Conservation (phyloP, 306 rosid species). For the Dryas drummondii region DNA sequence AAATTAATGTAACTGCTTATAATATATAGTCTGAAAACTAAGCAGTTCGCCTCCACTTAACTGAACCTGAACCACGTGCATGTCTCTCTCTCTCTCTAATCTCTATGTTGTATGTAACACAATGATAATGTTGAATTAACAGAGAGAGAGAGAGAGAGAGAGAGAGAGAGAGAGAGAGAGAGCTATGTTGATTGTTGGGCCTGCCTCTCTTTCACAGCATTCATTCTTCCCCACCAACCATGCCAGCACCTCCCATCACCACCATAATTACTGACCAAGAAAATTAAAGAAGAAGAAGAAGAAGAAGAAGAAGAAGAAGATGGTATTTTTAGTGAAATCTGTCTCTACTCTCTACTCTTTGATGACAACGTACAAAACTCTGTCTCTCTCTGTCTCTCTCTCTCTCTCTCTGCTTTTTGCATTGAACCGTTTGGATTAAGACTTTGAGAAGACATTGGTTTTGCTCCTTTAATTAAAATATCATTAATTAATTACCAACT, state of each 20-base stretch:
- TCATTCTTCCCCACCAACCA: slow-evolving; percentile 77
- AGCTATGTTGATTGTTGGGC: slow-evolving; percentile 35
- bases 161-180: neutral
- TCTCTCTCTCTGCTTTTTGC: slow-evolving; percentile 13
- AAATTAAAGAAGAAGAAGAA: slow-evolving; percentile 13
- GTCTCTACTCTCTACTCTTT: slow-evolving; percentile 17
- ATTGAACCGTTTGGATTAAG: slow-evolving; percentile 42
- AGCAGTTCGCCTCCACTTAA: slow-evolving; percentile 59
- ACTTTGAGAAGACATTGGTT: slow-evolving; percentile 31
- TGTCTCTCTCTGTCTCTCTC: neutral
- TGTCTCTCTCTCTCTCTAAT: neutral
- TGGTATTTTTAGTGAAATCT: slow-evolving; percentile 18
- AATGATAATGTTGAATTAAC: slow-evolving; percentile 13
- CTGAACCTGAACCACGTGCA: slow-evolving; percentile 32
- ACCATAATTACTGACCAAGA: slow-evolving; percentile 28
- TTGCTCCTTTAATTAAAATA: too few relatives aligned
- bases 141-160: neutral
- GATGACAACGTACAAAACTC: neutral
- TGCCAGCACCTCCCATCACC: slow-evolving; percentile 38
- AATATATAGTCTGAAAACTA: slow-evolving; percentile 14
- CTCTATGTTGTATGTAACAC: neutral
- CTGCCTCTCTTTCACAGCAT: slow-evolving; percentile 47
- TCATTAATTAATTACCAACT: neutral
- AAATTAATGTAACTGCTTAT: slow-evolving; percentile 50
- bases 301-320: neutral